Base-by-base conservation (phyloP, 1,284 basidiomycete genomes). In the Cutaneotrichosporon cyanovorans region DNA sequence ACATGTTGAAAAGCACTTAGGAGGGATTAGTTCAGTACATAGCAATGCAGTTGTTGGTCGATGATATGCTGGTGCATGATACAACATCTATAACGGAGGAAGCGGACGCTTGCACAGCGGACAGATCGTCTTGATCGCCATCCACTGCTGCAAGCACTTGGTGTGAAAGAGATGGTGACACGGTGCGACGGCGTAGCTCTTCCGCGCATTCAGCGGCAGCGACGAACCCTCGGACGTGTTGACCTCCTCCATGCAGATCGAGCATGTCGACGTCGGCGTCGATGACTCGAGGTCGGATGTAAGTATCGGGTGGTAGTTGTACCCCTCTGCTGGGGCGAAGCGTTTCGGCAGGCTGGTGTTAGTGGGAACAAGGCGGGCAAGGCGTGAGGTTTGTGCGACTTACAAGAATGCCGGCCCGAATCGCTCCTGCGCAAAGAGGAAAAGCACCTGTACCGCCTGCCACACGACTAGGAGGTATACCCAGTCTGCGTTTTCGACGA, bases 141-240 rank as follows among this genome's bases (percentile, higher is more conserved):
- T 77, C 88, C 88, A 92, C 80, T 86, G 65, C 8, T 46, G 84
- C 23, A 92, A 74, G 73, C 88, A 92, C 31, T 82, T 82, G 0
- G 86, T 89, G 62, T 90, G 87, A 71, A 92, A 91, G 53, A 91
- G 67, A 75, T 92, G 88, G 62, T 85, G 81, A 69, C 88, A 92
- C 4, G 88, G 88, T 5, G 88, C 87, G 47, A 91, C 72, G 62
- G 87, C 87, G 60, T 91, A 91, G 47, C 73, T 78, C 64, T 82
- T 80, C 56, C 80, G 77, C 49, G 76, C 71, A 36, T 66, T 63
- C n/a, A 62, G 51, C 16, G 63, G 46, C 53, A 73, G 64, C 45
- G 56, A 55, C 58, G 57, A 47, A 19, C 39, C 57, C 48, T 20
- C 67, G 41, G 80, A 78, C n/a, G 80, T 70, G 34, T 79, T 62